phyloP scores from a whole-genome alignment of 768 basidiomycete genomes.

The Russula abietina region DNA sequence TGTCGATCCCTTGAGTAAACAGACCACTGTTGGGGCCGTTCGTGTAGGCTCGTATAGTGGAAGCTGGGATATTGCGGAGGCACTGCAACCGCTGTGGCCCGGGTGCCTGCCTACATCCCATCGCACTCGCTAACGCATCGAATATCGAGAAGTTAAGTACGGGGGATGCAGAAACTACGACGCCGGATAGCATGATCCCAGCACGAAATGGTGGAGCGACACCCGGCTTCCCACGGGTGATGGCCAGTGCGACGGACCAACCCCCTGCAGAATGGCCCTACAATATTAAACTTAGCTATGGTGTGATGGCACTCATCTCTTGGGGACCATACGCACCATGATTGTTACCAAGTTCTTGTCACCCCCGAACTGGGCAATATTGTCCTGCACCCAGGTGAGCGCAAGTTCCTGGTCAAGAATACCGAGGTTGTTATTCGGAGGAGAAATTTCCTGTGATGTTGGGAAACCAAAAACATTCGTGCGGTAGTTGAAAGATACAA shows the following conservation, averaged over 20 bases:
- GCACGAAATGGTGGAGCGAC: slow-evolving; percentile 7
- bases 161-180: neutral
- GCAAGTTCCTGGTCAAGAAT: slow-evolving; percentile 29
- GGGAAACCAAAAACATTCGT: slow-evolving; percentile 19
- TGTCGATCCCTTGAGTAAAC: slow-evolving; percentile 5
- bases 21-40: slow-evolving; percentile 7
- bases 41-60: slow-evolving; percentile 21
- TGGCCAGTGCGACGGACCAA: slow-evolving; percentile 3
- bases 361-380: slow-evolving; percentile 59
- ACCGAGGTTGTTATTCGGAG: slow-evolving; percentile 1
- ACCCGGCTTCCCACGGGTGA: neutral
- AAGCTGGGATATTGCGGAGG: slow-evolving; percentile 25
- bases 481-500: slow-evolving; percentile 17
- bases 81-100: slow-evolving; percentile 26
- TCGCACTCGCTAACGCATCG: slow-evolving; percentile 7
- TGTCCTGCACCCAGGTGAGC: slow-evolving; percentile 50
- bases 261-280: slow-evolving; percentile 13
- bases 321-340: slow-evolving; percentile 25
- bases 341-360: slow-evolving; percentile 40
- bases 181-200: slow-evolving; percentile 9
- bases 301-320: neutral
- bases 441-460: neutral
- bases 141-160: neutral
- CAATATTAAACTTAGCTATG: neutral
- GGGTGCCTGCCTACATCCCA: slow-evolving; percentile 24